Evolutionary conservation across 75 land plant species (phyloP), one percentile per base, ranked within the genome.

Genomic region (Pinus albicaulis): DNA sequence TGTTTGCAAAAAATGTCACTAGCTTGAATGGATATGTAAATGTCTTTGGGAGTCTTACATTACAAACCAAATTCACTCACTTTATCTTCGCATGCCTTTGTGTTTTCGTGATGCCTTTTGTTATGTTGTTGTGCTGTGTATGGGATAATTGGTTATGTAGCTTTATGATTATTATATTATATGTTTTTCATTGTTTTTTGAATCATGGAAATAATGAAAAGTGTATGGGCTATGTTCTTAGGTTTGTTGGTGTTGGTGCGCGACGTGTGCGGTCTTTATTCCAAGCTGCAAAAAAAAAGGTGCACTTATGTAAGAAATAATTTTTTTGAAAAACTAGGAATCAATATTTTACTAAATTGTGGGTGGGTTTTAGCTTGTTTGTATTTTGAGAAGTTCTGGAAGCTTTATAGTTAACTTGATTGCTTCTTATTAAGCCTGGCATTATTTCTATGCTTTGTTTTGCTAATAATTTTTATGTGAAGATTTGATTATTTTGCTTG

Each of bases 161-260:
- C 19, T 28, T 4, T 15, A 24, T 11, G 12, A 61, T 61, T 31
- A 26, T 61, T 25, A 3, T 8, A 26, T 26, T 31, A 16, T n/a
- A 72, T 72, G 73, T 15, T 48, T 55, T 52, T 31, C 25, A 17
- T 17, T 38, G n/a, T 68, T 41, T 13, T 68, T 68, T 41, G 23
- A 41, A 41, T 41, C 13, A 8, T 19, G 22, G 8, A 36, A 3
- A 20, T 68, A n/a, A 41, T 34, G 22, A 68, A 68, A 68, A 68
- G 13, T 48, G 53, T 48, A 10, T 48, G 53, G 12, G 53, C 2
- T 48, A 48, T 48, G 11, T 48, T 44, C 48, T 44, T 88, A 98
- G 99, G 99, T 98, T 98, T 98, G 99, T 98, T 68, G 99, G 99
- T 2, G 99, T 98, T 80, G 99, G 99, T 76, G 99, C 99, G 76